These are phyloP conservation scores for Fusarium sambucinum DNA, from an alignment of 2,329 filamentous ascomycete genomes.

Conservation along the genomic window DNA sequence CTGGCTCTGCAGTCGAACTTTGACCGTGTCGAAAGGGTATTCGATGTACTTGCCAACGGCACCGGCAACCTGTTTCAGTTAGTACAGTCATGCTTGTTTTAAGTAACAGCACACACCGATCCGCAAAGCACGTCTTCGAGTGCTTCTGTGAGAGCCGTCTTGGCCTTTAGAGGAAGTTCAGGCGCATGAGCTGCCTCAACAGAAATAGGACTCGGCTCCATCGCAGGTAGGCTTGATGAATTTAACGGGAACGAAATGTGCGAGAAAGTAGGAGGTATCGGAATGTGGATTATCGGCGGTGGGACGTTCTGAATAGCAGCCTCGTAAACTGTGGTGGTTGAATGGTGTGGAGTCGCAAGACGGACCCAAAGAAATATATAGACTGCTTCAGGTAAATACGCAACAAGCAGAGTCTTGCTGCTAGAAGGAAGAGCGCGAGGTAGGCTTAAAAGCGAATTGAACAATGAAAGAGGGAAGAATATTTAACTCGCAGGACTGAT, in stretches of 20 bases:
- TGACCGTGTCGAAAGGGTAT: conserved; percentile 98
- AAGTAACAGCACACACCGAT: conserved; percentile 69
- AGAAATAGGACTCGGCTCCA: conserved; percentile 51
- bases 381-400: neutral
- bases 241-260: neutral
- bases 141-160: conserved; percentile 70
- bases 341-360: conserved; percentile 23
- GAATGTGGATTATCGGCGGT: neutral
- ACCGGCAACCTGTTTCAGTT: conserved; percentile 73
- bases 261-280: neutral
- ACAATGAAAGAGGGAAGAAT: neutral
- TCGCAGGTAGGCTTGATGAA: conserved; percentile 19
- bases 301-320: conserved; percentile 3
- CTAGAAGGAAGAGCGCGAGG: neutral
- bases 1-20: conserved; percentile 97
- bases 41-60: conserved; percentile 96
- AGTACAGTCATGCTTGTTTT: neutral
- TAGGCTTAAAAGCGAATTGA: neutral
- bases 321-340: conserved; percentile 6
- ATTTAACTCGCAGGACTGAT: neutral
- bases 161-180: conserved; percentile 51
- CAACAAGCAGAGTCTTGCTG: neutral
- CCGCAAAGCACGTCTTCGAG: conserved; percentile 90
- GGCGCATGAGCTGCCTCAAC: conserved; percentile 46
- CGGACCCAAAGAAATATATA: neutral